Conservation (phyloP, 768 basidiomycete species). For the Suillus spraguei region DNA sequence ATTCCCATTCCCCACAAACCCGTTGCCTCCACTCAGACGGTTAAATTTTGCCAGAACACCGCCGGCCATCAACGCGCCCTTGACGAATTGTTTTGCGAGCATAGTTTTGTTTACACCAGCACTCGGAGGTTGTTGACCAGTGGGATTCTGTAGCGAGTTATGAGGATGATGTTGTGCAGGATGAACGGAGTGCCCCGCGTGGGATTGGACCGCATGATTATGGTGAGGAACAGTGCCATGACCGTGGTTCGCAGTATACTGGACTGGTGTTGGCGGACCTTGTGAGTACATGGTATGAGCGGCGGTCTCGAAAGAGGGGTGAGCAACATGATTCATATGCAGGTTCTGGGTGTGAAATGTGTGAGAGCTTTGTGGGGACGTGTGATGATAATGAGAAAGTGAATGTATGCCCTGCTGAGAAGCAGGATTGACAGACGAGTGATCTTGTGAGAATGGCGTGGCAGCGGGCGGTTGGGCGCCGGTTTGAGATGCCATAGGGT, state of each 20-base stretch:
- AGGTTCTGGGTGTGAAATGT: slow-evolving; percentile 1
- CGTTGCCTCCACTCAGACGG: neutral
- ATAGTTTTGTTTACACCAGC: neutral
- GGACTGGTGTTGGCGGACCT: neutral
- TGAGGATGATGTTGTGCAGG: neutral
- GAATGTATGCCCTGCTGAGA: slow-evolving; percentile 3
- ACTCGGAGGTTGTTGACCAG: neutral
- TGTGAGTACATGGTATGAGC: neutral
- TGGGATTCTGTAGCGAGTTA: neutral
- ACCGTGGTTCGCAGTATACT: neutral
- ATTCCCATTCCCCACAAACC: neutral
- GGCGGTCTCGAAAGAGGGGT: neutral
- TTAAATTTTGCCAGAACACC: neutral
- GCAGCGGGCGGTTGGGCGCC: neutral
- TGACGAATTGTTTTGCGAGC: slow-evolving; percentile 2
- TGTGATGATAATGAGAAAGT: neutral
- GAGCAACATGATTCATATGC: neutral
- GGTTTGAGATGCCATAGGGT: neutral
- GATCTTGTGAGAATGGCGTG: neutral
- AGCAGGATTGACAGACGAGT: neutral
- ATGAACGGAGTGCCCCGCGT: neutral
- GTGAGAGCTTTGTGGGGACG: slow-evolving; percentile 1
- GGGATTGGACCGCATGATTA: neutral
- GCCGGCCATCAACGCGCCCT: slow-evolving; percentile 2
- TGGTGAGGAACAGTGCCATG: neutral